Conservation (phyloP, 768 basidiomycete species). For the Termitomyces sp. region DNA sequence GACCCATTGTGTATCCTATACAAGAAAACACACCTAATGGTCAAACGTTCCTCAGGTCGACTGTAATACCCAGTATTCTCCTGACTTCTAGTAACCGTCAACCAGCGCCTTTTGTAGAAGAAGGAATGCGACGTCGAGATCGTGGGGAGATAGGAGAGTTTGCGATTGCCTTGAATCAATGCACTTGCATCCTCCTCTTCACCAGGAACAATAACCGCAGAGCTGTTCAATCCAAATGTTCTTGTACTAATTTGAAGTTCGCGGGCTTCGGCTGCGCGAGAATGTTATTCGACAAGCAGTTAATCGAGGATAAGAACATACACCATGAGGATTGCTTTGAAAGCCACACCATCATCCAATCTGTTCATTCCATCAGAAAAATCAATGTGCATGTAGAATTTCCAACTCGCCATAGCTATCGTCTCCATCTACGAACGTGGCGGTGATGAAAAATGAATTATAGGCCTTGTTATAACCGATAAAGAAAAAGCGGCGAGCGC, state of each 20-base stretch:
- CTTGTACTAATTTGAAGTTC: constrained; percentile 42
- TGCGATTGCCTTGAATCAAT: constrained; percentile 12
- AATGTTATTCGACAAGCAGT: not conserved
- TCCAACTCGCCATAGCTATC: constrained; percentile 18
- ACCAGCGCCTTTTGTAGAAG: constrained; percentile 26
- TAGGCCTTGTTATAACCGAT: constrained; percentile 27
- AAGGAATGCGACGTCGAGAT: constrained; percentile 25
- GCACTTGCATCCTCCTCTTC: constrained; percentile 16
- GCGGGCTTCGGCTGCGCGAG: constrained; percentile 29
- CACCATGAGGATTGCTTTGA: constrained; percentile 50
- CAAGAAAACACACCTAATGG: constrained; percentile 46
- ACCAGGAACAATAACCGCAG: constrained; percentile 19
- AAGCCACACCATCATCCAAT: constrained; percentile 57
- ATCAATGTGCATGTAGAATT: not conserved
- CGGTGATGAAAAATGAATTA: constrained; percentile 45
- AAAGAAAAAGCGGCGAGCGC: constrained; percentile 33
- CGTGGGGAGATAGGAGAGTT: constrained; percentile 27
- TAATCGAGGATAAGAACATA: constrained; percentile 18
- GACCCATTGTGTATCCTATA: constrained; percentile 35
- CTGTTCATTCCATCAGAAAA: constrained; percentile 18
- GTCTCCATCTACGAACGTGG: constrained; percentile 40
- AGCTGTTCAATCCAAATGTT: constrained; percentile 20
- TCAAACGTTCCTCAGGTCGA: constrained; percentile 31
- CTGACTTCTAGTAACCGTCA: constrained; percentile 14
- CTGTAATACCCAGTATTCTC: constrained; percentile 4